Conservation (phyloP, 495 filamentous ascomycete genomes). For the Usnea hakonensis region DNA sequence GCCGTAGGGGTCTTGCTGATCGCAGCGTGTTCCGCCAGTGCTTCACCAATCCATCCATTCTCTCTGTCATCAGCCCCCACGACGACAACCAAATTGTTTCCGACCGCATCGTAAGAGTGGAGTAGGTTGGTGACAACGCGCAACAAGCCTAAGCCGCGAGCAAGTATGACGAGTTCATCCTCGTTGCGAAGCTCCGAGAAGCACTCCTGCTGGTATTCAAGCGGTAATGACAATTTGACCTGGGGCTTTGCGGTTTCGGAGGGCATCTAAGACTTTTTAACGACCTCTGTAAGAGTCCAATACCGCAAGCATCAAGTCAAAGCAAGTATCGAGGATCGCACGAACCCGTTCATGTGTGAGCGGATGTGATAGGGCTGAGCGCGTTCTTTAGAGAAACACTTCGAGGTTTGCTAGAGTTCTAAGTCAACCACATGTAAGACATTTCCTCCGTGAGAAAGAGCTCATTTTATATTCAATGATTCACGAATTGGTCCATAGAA, state of each 20-base stretch:
- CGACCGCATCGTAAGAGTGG: constrained; percentile 92
- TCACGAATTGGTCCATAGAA: too few relatives aligned
- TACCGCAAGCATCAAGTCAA: background rate
- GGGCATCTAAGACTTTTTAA: constrained; percentile 44
- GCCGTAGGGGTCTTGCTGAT: constrained; percentile 70
- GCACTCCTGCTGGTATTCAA: constrained; percentile 45
- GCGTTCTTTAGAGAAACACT: too few relatives aligned
- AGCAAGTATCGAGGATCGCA: too few relatives aligned
- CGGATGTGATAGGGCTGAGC: background rate
- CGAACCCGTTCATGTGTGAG: background rate
- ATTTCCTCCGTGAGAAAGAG: too few relatives aligned
- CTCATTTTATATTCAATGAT: too few relatives aligned
- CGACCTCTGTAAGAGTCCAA: background rate
- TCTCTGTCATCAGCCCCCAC: constrained; percentile 90
- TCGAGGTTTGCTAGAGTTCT: too few relatives aligned
- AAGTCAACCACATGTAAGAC: too few relatives aligned
- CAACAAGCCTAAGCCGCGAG: constrained; percentile 83
- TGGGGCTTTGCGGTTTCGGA: constrained; percentile 53
- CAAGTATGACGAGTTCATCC: constrained; percentile 88
- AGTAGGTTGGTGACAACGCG: constrained; percentile 87
- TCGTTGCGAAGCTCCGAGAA: constrained; percentile 37
- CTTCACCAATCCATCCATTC: constrained; percentile 89
- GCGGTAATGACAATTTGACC: constrained; percentile 87
- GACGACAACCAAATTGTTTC: constrained; percentile 82
- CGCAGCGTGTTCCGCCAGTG: constrained; percentile 86